Base-by-base conservation (phyloP, 768 basidiomycete species). In the Boletus vermiculosoides region DNA sequence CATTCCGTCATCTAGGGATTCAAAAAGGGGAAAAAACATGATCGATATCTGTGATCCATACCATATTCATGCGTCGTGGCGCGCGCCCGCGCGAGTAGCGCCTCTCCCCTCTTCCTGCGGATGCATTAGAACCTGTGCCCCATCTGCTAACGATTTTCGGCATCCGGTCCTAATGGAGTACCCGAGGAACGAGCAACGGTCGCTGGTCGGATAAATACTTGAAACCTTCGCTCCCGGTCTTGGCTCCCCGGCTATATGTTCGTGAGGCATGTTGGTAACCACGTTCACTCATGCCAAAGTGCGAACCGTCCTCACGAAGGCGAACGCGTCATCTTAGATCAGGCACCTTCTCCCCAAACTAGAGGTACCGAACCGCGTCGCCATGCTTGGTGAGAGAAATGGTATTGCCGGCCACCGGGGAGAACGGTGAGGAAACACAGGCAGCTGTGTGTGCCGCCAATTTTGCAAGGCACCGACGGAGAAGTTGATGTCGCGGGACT, bases 381-480 rank as follows among this genome's bases (percentile, higher is more conserved):
- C 46, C 55, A 64, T 52, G 54, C 12, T 11, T 42, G 49, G 61
- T 62, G 60, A 58, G 56, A 62, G 47, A 50, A 44, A 36, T 1
- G 30, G 11, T 12, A 23, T 40, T 25, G 15, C 16, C 60, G 58
- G 56, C 28, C 46, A 53, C 50, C 60, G 49, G 25, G 34, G 23
- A 51, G n/a, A 23, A 44, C 15, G 15, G 18, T 20, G 36, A 31
- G 5, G 12, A 18, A 39, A 51, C 13, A 39, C 20, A 12, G 18
- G 22, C 7, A 20, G 39, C 37, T 33, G 30, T n/a, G 25, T 22
- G 12, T 8, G 9, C 52, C 51, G 16, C 45, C 46, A 15, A 58
- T 58, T 50, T 40, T 54, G 28, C 55, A 41, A 67, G 65, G 66
- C 62, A 66, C 66, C 63, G 60, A 63, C 60, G 63, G 58, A 54